These are phyloP conservation scores for Mucor racemosus DNA, from an alignment of 371 early-diverging fungal genomes.

Conservation along the genomic window DNA sequence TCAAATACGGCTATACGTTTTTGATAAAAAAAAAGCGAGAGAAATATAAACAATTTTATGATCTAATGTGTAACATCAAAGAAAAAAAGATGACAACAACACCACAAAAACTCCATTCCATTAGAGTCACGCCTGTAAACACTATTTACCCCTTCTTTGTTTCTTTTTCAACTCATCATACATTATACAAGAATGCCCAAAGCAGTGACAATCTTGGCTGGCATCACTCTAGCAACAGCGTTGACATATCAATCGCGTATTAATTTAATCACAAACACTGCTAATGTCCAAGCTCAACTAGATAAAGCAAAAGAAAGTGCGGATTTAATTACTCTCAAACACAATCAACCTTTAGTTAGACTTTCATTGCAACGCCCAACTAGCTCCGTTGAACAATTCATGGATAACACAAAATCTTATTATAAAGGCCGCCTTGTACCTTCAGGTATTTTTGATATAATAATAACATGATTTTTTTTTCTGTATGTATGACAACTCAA, in stretches of 20 bases:
- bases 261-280: constrained; percentile 29
- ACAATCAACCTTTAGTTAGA: constrained; percentile 9
- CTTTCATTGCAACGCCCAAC: constrained; percentile 24
- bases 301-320: constrained; percentile 23
- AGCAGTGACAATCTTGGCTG: constrained; percentile 40
- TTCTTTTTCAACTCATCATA: background rate
- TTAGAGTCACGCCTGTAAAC: constrained; percentile 1
- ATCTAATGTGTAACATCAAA: background rate
- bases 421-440: constrained; percentile 32
- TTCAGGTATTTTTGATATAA: constrained; percentile 25
- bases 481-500: background rate
- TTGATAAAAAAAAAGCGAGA: background rate
- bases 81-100: constrained; percentile 2
- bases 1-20: background rate
- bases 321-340: constrained; percentile 14
- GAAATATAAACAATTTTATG: background rate
- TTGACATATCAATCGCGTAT: constrained; percentile 41
- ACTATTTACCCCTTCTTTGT: background rate
- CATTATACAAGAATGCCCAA: constrained; percentile 33
- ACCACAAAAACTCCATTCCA: background rate
- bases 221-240: constrained; percentile 35
- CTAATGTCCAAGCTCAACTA: constrained; percentile 23
- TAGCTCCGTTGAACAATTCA: constrained; percentile 21
- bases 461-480: constrained; percentile 1
- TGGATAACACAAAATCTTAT: constrained; percentile 22